Base-by-base conservation (phyloP, 345 rosid species). In the Euphorbia tirucalli region DNA sequence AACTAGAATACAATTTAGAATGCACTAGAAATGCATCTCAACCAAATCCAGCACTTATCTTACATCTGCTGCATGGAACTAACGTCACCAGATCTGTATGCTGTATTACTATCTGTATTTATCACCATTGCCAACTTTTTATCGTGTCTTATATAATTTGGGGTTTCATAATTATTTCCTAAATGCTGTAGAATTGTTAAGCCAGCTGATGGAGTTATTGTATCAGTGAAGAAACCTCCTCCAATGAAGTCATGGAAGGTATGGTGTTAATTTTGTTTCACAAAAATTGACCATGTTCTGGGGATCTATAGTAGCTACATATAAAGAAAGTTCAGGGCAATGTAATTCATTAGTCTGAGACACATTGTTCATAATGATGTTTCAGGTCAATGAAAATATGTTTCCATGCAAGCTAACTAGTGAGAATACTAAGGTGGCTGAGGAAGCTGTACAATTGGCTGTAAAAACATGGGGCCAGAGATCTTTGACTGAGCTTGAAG, bases 181-280 rank as follows among this genome's bases (percentile, higher is more conserved):
- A 50, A 77, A 72, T 80, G 59, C 48, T 74, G 66, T 90, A 94
- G 98, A 72, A 91, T 90, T 66, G 95, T 92, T 58, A 78, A 78
- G 81, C 97, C 88, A 70, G 81, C 74, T 70, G 97, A 85, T 70
- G 98, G 93, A 82, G 89, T 79, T 74, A 87, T 84, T 70, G 96
- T 91, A 30, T 89, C 98, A 22, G 89, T 89, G 75, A 92, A 90
- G 92, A 94, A 92, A 76, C 81, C 85, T 79, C 87, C 88, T 81
- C 90, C 87, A n/a, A 83, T 75, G 87, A 94, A 87, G 85, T 82
- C 88, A 19, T 94, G 98, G 98, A 92, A 92, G 98, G 98, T 92
- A 80, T 52, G 74, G 13, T 37, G 50, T 72, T 75, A 5, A 11
- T 28, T 15, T 78, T 68, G 24, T 35, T 52, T 64, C 55, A 22